phyloP scores from a whole-genome alignment of 371 early-diverging fungal genomes.

The Lichtheimia ornata region DNA sequence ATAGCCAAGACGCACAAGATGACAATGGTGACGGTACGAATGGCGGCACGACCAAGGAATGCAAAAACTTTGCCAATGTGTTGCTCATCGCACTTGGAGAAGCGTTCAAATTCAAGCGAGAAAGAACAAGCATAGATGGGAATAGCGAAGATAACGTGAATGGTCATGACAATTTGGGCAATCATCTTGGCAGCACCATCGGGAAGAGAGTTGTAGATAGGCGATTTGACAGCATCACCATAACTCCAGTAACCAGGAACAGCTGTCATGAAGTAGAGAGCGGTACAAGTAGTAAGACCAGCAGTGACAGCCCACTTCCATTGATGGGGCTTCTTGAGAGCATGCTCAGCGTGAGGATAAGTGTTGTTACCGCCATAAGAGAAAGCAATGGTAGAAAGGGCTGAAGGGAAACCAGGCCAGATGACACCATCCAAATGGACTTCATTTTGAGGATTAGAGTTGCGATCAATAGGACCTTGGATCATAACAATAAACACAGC shows the following conservation, averaged over 20 bases:
- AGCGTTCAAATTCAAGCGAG: conserved; percentile 71
- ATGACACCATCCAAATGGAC: conserved; percentile 36
- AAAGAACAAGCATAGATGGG: conserved; percentile 86
- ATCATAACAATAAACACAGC: conserved; percentile 49
- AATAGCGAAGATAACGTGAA: conserved; percentile 86
- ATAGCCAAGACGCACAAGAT: conserved; percentile 54
- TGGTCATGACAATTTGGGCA: conserved; percentile 80
- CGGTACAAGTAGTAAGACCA: conserved; percentile 72
- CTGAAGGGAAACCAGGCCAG: conserved; percentile 60
- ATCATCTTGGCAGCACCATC: conserved; percentile 59
- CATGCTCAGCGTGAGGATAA: conserved; percentile 77
- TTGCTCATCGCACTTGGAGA: conserved; percentile 36
- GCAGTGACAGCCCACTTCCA: conserved; percentile 76
- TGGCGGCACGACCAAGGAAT: conserved; percentile 51
- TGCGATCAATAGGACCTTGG: conserved; percentile 33
- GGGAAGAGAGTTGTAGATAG: conserved; percentile 78
- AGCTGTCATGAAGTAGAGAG: conserved; percentile 80
- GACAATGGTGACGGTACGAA: conserved; percentile 53
- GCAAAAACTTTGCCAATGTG: conserved; percentile 40
- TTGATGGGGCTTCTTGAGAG: conserved; percentile 76
- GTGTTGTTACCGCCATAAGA: conserved; percentile 62
- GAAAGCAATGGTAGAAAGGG: conserved; percentile 64
- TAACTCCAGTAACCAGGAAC: conserved; percentile 83
- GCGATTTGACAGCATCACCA: conserved; percentile 71
- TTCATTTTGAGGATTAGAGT: conserved; percentile 11